phyloP scores from a whole-genome alignment of 164 flowering plant genomes.

The Litsea cubeba region DNA sequence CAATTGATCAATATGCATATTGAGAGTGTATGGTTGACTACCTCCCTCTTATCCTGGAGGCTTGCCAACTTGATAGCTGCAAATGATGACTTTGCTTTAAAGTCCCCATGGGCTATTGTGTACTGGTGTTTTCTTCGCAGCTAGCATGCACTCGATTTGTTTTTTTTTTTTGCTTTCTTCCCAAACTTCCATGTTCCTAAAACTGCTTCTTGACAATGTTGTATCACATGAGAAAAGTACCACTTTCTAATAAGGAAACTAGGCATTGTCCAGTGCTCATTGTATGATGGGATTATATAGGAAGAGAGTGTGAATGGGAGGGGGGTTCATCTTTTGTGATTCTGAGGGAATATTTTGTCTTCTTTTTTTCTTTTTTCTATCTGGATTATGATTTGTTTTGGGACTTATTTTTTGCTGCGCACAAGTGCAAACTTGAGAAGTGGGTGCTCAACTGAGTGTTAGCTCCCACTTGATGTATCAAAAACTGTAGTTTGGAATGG shows the following conservation, averaged over 20 bases:
- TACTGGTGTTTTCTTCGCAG: too few relatives aligned
- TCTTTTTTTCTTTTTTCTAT: background rate
- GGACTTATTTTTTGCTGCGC: background rate
- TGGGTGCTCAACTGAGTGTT: background rate
- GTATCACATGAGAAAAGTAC: too few relatives aligned
- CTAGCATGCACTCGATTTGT: too few relatives aligned
- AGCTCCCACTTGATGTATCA: background rate
- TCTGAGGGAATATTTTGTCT: background rate
- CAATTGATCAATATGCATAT: constrained; percentile 13
- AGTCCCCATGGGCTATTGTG: too few relatives aligned
- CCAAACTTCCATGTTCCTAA: too few relatives aligned
- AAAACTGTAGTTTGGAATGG: background rate
- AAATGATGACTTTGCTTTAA: background rate
- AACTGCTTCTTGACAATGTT: too few relatives aligned
- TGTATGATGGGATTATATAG: background rate
- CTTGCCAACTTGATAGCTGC: background rate
- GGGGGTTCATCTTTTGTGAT: background rate
- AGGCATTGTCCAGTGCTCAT: too few relatives aligned
- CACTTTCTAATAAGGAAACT: too few relatives aligned
- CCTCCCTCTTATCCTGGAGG: constrained; percentile 11
- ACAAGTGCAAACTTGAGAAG: background rate
- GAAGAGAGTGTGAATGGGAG: background rate
- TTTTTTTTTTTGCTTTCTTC: too few relatives aligned
- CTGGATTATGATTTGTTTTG: background rate
- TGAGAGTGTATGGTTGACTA: constrained; percentile 11